Base-by-base conservation (phyloP, 495 filamentous ascomycete genomes). In the Aspergillus mulundensis region DNA sequence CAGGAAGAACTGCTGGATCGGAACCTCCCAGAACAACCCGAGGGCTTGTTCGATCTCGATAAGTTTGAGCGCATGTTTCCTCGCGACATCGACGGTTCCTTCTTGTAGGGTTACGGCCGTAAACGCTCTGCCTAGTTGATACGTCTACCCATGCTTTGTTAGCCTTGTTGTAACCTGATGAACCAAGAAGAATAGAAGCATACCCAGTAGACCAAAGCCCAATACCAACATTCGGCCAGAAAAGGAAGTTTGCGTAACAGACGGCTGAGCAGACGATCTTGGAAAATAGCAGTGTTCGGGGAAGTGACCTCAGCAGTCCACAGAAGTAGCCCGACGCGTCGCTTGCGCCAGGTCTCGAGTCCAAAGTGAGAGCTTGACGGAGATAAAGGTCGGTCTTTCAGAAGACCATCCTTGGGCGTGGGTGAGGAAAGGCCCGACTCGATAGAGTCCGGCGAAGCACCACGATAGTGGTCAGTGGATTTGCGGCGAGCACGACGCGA, bases 191-290 rank as follows among this genome's bases (percentile, higher is more conserved):
- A 20, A 54, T 10, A 7, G 28, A 28, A 20, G 3, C 36, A 53
- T 71, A 84, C 82, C 79, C 80, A 85, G 61, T 85, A 86, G 41
- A 84, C 80, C 65, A 86, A 66, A 5, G 83, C 84, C 89, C 89
- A 92, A 61, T 93, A 92, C 77, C 86, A 91, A 61, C 85, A 86
- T 68, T 93, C 89, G 20, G 86, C 81, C 24, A 92, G 66, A 61
- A 93, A 93, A 11, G 89, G 89, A 50, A 88, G 81, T 57, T 82
- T 84, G 34, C 78, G 72, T 7, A 93, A 74, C 20, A 90, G 54
- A 2, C 83, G 71, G 67, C 80, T 83, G 28, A 84, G 65, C 12
- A 83, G 63, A 34, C 78, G 72, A 24, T 77, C 70, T 54, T 77
- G 73, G 50, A 84, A 85, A 7, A 77, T 66, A 15, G 61, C 63